Base-by-base conservation (phyloP, 2,329 filamentous ascomycete genomes). In the Gaeumannomyces tritici region DNA sequence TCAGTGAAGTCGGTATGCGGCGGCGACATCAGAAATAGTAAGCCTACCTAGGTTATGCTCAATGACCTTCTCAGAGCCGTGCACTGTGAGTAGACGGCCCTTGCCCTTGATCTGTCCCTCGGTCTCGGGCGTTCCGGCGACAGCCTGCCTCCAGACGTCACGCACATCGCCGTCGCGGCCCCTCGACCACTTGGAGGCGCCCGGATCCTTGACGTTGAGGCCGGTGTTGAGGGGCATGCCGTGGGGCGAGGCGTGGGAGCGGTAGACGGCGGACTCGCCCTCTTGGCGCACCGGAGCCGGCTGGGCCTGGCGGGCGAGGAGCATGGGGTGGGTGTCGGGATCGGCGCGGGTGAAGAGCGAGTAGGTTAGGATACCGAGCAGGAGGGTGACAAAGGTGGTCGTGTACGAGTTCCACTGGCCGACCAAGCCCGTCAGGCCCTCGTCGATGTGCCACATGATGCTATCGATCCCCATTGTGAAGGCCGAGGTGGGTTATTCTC, bases 151-250 rank as follows among this genome's bases (percentile, higher is more conserved):
- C 95, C 95, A 99, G 63, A 99, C 81, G 74, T 99, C 93, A 62
- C 93, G 84, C 66, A 99, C 78, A 69, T 99, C 93, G 57, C 95
- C 95, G 73, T 96, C 88, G 62, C 89, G 87, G 59, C 93, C 93
- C 63, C 83, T 80, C 12, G 89, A 83, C 90, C 93, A 97, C 75
- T 91, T 91, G 58, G 90, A 89, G 57, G 89, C 85, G 56, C 88
- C 89, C 0, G 88, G 77, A 62, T 92, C 89, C 76, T 91, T 93
- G 63, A 98, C 89, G 67, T 90, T 91, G 59, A 96, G 79, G 5
- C 92, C 91, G 51, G 82, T 77, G 67, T 88, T 88, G 56, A 96
- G 82, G 11, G 89, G 87, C 78, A 91, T 92, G 69, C 92, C 91
- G 75, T 96, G 89, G 26, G 93, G 93, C 8, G 89, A 87, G 64